These are phyloP conservation scores for Teratosphaeria nubilosa DNA, from an alignment of 2,329 filamentous ascomycete genomes.

Conservation along the genomic window DNA sequence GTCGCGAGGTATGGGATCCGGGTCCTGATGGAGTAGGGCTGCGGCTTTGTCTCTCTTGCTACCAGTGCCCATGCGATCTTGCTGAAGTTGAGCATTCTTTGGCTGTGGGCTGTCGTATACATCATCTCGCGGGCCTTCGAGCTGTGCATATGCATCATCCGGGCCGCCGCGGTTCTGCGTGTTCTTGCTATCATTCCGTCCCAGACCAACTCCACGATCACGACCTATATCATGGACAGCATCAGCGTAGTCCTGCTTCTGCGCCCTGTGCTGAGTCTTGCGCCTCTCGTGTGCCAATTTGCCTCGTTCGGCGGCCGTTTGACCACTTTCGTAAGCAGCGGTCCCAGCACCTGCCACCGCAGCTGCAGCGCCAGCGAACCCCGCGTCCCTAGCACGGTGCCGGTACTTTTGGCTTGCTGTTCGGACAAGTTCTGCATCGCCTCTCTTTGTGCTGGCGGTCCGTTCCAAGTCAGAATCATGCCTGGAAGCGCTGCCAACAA, in stretches of 20 bases:
- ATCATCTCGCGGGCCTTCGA: constrained; percentile 1
- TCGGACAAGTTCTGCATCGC: neutral
- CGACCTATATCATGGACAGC: constrained; percentile 15
- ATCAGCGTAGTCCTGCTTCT: constrained; percentile 5
- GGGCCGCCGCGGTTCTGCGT: constrained; percentile 16
- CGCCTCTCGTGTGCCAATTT: constrained; percentile 23
- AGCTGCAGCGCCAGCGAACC: constrained; percentile 22
- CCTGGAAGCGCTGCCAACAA: neutral
- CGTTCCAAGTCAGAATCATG: neutral
- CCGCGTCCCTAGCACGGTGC: constrained; percentile 21
- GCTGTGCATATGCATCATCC: neutral
- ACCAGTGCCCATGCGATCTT: constrained; percentile 28
- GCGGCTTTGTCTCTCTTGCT: constrained; percentile 16
- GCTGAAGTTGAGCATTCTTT: constrained; percentile 20
- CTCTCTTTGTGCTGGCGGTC: neutral
- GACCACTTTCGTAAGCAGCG: neutral
- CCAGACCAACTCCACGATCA: constrained; percentile 1
- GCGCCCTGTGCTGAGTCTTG: constrained; percentile 10
- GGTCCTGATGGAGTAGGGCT: constrained; percentile 27
- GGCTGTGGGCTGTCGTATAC: constrained; percentile 1
- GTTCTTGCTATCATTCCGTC: constrained; percentile 27
- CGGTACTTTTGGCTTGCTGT: constrained; percentile 15
- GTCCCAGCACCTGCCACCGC: constrained; percentile 11
- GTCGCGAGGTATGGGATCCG: constrained; percentile 24
- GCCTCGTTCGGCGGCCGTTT: constrained; percentile 18